Base-by-base conservation (phyloP, 306 rosid genomes). In the Abrus precatorius region DNA sequence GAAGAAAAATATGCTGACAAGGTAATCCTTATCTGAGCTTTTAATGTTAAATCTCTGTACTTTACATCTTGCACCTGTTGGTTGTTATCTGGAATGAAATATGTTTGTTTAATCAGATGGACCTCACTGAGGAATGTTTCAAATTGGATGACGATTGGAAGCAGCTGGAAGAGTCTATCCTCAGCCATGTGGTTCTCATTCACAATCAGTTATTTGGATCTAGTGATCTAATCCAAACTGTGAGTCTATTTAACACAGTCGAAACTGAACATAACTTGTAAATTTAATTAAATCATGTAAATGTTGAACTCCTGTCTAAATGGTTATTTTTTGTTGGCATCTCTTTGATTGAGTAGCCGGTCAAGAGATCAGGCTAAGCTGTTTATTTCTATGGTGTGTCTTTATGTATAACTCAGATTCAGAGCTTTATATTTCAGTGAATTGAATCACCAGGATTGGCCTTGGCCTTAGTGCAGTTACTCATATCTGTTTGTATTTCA, bases 151-250 rank as follows among this genome's bases (percentile, higher is more conserved):
- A 91, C 66, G 97, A 93, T 56, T 86, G 91, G 97, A 85, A 87
- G 70, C 76, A 63, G 33, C 74, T 93, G 78, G 97, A 93, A 41
- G 98, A 89, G 72, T 86, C 94, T 62, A 68, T 86, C 61, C 82
- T 91, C 63, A 77, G 82, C 79, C 79, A 76, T 29, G 87, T 90
- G 75, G 87, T 93, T 66, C 61, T 70, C 48, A 82, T 87, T 86
- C 98, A 95, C 80, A 80, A 84, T 85, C 87, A 83, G 78, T 74
- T 93, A 75, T 95, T 95, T 85, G 97, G 98, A 55, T 90, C 92
- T 77, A 80, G 49, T 80, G 87, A 89, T 87, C 89, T 91, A 12
- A 80, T 88, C 78, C 80, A 80, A 55, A 75, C 67, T 48, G 98
- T 94, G 87, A 94, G 98, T 87, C 12, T 47, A 1, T 44, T 20